Evolutionary conservation across 768 basidiomycete species (phyloP).

Genomic region (Termitomyces sp.): DNA sequence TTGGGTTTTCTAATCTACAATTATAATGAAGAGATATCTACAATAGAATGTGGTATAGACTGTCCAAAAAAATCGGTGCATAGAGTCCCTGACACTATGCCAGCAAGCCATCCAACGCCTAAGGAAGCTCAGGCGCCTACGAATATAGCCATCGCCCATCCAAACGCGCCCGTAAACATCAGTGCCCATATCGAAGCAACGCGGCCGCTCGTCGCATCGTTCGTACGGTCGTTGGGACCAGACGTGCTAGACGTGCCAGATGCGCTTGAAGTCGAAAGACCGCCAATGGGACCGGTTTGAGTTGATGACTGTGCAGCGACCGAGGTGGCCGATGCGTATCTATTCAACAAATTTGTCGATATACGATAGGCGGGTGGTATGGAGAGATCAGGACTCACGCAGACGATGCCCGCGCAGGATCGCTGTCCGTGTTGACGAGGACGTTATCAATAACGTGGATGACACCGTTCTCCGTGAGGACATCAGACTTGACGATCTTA

Average conservation of each 20-base stretch:
- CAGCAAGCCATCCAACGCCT: too few relatives aligned
- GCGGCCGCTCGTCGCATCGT: neutral
- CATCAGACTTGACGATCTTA: conserved; percentile 51
- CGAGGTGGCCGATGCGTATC: conserved; percentile 43
- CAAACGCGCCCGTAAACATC: neutral
- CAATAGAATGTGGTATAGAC: neutral
- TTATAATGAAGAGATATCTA: neutral
- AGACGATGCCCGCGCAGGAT: conserved; percentile 41
- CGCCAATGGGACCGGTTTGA: conserved; percentile 36
- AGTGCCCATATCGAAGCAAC: neutral
- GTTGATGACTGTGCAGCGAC: conserved; percentile 32
- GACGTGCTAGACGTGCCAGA: too few relatives aligned
- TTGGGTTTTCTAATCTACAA: too few relatives aligned
- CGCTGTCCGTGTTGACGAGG: conserved; percentile 37
- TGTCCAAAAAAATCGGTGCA: neutral
- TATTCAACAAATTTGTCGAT: neutral
- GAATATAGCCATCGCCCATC: neutral
- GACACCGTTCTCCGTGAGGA: conserved; percentile 64
- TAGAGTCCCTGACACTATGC: too few relatives aligned
- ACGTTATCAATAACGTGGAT: conserved; percentile 57
- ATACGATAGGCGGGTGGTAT: neutral
- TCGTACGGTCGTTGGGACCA: neutral
- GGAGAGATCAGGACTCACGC: conserved; percentile 36
- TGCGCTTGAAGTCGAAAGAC: conserved; percentile 3
- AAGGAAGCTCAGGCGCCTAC: neutral